Evolutionary conservation across 306 rosid species (phyloP).

Genomic region (Hippophae tibetana): DNA sequence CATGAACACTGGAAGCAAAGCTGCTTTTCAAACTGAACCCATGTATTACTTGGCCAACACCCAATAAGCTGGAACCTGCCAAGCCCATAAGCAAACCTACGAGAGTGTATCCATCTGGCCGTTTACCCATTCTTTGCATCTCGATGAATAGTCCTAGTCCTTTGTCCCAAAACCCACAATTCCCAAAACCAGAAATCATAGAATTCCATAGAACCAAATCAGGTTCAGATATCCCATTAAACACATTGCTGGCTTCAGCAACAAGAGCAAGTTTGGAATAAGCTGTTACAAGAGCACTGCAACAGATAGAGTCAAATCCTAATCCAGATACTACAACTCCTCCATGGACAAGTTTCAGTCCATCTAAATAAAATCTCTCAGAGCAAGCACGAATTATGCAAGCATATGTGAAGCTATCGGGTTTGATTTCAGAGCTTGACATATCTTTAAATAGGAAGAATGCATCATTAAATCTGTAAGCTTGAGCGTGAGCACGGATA

Average conservation of each 20-base stretch:
- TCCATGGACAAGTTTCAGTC: slow-evolving; percentile 31
- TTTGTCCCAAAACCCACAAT: slow-evolving; percentile 45
- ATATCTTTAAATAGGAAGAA: slow-evolving; percentile 45
- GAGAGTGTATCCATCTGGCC: slow-evolving; percentile 67
- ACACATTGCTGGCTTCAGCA: slow-evolving; percentile 56
- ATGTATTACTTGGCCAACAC: slow-evolving; percentile 58
- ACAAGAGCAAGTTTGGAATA: slow-evolving; percentile 57
- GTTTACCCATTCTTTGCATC: slow-evolving; percentile 45
- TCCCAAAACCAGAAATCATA: slow-evolving; percentile 45
- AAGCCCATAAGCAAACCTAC: slow-evolving; percentile 60
- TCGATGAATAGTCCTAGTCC: slow-evolving; percentile 42
- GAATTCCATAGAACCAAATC: slow-evolving; percentile 85
- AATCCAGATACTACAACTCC: slow-evolving; percentile 29
- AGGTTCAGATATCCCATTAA: slow-evolving; percentile 38
- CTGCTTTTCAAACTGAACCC: slow-evolving; percentile 47
- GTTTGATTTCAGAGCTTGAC: slow-evolving; percentile 35
- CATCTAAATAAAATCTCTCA: slow-evolving; percentile 23
- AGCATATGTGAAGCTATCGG: slow-evolving; percentile 45
- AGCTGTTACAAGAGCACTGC: slow-evolving; percentile 54
- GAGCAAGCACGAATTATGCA: slow-evolving; percentile 28
- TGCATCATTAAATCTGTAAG: slow-evolving; percentile 38
- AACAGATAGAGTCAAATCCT: slow-evolving; percentile 27
- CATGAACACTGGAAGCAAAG: slow-evolving; percentile 52
- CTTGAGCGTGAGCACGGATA: slow-evolving; percentile 64
- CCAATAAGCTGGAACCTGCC: slow-evolving; percentile 37